Evolutionary conservation across 2,329 filamentous ascomycete species (phyloP).

Genomic region (Colletotrichum sp.): DNA sequence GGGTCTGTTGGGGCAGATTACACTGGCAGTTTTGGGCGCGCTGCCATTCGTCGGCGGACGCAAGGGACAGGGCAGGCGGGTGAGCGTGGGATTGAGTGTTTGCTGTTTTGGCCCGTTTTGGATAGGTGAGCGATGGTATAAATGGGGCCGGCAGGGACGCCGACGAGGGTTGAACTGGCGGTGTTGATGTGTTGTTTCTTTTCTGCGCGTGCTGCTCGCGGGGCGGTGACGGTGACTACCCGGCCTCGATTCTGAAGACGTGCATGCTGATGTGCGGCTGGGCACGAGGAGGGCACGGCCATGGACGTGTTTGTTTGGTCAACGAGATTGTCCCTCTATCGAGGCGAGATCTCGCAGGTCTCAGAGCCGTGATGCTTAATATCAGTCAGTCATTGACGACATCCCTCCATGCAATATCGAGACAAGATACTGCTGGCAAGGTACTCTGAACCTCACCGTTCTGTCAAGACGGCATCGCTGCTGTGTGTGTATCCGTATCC

Average conservation of each 20-base stretch:
- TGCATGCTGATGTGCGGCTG: neutral
- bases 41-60: constrained; percentile 14
- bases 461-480: neutral
- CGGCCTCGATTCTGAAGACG: neutral
- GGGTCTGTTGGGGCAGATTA: constrained; percentile 18
- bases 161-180: neutral
- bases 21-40: constrained; percentile 3
- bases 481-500: neutral
- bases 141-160: neutral
- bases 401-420: neutral
- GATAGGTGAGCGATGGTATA: neutral
- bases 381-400: neutral
- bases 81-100: neutral
- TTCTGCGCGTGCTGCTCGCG: neutral
- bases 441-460: neutral
- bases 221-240: neutral
- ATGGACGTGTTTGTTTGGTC: neutral
- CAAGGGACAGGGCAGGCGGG: constrained; percentile 13
- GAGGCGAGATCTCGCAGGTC: neutral
- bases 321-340: neutral
- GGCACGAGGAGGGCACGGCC: neutral
- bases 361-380: neutral
- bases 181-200: neutral
- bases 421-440: neutral
- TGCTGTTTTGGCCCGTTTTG: neutral